Evolutionary conservation across 345 rosid genomes (phyloP).

Genomic region (Rhizophora mangle): DNA sequence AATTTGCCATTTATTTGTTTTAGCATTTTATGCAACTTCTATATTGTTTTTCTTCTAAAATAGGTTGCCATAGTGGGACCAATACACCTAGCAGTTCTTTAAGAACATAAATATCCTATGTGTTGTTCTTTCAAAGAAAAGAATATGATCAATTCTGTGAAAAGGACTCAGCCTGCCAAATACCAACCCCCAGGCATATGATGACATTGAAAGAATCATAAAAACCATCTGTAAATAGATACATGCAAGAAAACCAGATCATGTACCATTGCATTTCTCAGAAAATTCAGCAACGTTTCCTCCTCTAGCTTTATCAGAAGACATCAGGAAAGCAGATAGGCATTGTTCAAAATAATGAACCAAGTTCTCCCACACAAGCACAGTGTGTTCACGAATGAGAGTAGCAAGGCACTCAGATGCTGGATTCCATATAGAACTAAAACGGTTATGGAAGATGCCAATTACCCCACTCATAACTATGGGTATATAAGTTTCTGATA

Average conservation of each 20-base stretch:
- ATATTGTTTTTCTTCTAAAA: not conserved
- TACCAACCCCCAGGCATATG: not conserved
- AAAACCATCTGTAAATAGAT: not conserved
- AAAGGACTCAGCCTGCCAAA: not conserved
- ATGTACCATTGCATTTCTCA: conserved; percentile 48
- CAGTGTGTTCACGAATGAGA: conserved; percentile 48
- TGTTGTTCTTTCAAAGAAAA: not conserved
- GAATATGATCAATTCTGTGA: not conserved
- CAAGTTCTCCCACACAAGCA: conserved; percentile 62
- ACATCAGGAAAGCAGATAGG: conserved; percentile 39
- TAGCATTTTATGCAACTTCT: not conserved
- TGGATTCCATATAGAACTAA: conserved; percentile 59
- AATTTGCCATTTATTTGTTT: not conserved
- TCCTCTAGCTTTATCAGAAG: conserved; percentile 31
- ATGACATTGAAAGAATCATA: not conserved
- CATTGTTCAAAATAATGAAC: conserved; percentile 45
- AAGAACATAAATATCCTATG: not conserved
- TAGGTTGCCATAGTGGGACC: not conserved
- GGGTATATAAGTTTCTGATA: conserved; percentile 51
- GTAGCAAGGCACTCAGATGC: conserved; percentile 73
- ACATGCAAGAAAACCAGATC: conserved; percentile 2
- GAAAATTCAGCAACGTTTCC: conserved; percentile 26
- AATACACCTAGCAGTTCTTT: not conserved
- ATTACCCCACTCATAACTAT: conserved; percentile 62
- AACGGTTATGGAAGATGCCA: conserved; percentile 73